These are phyloP conservation scores for Asterochloris erici DNA, from an alignment of 139 green algal species.

Conservation along the genomic window DNA sequence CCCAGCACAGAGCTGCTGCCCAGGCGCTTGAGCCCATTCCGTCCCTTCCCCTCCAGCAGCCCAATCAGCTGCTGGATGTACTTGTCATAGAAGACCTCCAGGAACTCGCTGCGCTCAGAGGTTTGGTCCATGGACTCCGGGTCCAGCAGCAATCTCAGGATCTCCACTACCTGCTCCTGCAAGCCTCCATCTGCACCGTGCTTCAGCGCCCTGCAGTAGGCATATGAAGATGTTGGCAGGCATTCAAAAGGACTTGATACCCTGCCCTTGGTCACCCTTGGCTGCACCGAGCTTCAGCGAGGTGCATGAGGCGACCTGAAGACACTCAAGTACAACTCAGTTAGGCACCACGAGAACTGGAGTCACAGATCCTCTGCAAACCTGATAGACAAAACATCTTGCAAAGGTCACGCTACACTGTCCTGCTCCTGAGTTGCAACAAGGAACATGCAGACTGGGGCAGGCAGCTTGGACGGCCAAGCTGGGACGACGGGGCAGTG, in stretches of 20 bases:
- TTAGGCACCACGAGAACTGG: no score
- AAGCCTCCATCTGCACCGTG: slow-evolving; percentile 56
- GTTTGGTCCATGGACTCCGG: slow-evolving; percentile 70
- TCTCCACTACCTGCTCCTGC: slow-evolving; percentile 80
- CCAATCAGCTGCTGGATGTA: slow-evolving; percentile 67
- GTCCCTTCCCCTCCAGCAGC: slow-evolving; percentile 13
- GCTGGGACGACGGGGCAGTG: no score
- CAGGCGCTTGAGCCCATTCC: neutral
- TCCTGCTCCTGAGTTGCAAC: no score
- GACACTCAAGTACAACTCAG: neutral
- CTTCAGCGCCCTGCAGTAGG: slow-evolving; percentile 38
- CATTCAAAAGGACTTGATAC: neutral
- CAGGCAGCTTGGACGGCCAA: no score
- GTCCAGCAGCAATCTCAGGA: slow-evolving; percentile 72
- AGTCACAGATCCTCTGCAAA: no score
- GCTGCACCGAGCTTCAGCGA: neutral
- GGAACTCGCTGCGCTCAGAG: slow-evolving; percentile 83
- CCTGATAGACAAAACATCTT: no score
- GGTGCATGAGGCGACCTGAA: neutral
- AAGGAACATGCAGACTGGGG: no score
- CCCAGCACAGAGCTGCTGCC: slow-evolving; percentile 11
- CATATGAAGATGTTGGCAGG: neutral
- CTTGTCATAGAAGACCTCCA: slow-evolving; percentile 94
- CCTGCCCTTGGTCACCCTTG: neutral
- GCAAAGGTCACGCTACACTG: no score